Evolutionary conservation across 2,329 filamentous ascomycete genomes (phyloP), one percentile per base, ranked within the genome.

Genomic region (Didymella segeticola): DNA sequence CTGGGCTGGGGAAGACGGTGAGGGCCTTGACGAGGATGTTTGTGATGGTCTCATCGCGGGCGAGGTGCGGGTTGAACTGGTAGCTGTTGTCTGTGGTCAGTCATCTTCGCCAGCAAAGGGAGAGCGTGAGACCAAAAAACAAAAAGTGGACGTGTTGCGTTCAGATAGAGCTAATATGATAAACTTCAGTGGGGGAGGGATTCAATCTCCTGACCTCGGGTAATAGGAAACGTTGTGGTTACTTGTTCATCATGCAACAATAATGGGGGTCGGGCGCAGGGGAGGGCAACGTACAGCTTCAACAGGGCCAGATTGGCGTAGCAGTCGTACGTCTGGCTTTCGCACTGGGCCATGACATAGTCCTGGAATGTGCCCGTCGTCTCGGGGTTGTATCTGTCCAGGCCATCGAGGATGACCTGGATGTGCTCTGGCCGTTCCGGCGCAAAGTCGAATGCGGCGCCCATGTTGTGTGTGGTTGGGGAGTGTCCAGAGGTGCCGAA

Each of bases 21-120:
- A 99, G 88, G 65, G 93, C 86, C 84, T 98, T 99, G 83, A 96
- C 93, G 76, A 99, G 91, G 80, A 98, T 90, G 85, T 98, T 98
- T 83, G 95, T 98, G 78, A 95, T 92, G 73, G 93, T 91, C 79
- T 99, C 95, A 74, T 96, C 90, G 82, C 95, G 93, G 74, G 93
- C 88, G 68, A 96, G 91, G 82, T 98, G 93, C 46, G 95, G 95
- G 86, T 99, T 99, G 82, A 99, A 96, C 82, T 99, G 96, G 85
- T 99, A 99, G 63, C 95, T 99, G 68, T 57, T n/a, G 43, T 26
- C 34, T 33, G 46, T 33, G 43, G 64, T 67, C 48, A 67, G 63
- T 47, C 33, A 26, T 20, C n/a, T n/a, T n/a, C 22, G 41, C 43
- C 50, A 34, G 11, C 37, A 8, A 34, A 34, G n/a, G 29, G 33